A percentile compares a stretch with the other conserved stretches of the same genome.
Evolutionary conservation across 2,329 filamentous ascomycete genomes (phyloP).

Genomic region (Tolypocladium cylindrosporum): DNA sequence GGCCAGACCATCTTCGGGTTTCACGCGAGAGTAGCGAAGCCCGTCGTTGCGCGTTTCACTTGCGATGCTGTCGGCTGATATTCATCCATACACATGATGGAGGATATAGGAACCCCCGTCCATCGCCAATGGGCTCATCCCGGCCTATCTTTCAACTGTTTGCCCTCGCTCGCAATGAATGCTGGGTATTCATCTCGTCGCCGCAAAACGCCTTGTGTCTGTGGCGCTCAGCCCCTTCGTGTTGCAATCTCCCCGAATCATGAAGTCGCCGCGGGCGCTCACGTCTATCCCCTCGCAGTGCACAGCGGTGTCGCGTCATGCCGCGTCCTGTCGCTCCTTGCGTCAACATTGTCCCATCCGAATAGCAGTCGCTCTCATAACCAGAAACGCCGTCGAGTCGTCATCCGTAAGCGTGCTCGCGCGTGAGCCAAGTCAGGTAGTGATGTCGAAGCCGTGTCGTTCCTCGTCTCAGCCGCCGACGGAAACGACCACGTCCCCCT

Average conservation of each 20-base stretch:
- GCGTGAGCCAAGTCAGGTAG: background rate
- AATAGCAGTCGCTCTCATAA: background rate
- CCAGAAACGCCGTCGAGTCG: background rate
- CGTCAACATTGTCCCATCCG: background rate
- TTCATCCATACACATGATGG: background rate
- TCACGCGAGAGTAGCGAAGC: background rate
- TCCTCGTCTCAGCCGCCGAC: constrained; percentile 22
- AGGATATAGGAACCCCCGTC: background rate
- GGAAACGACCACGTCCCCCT: constrained; percentile 36
- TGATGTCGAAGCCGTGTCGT: background rate
- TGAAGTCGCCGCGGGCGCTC: background rate
- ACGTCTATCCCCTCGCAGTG: background rate
- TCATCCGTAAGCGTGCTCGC: background rate
- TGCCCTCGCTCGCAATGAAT: background rate
- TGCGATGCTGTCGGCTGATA: background rate
- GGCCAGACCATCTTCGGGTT: background rate
- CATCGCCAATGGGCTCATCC: background rate
- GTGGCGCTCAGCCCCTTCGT: background rate
- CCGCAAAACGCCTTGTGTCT: background rate
- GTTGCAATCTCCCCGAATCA: background rate
- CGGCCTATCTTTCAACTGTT: background rate
- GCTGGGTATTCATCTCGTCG: background rate
- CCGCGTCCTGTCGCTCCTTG: background rate
- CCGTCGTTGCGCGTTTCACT: background rate
- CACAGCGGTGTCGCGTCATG: background rate